Base-by-base conservation (phyloP, 2,329 filamentous ascomycete species). In the Apiospora koreana region DNA sequence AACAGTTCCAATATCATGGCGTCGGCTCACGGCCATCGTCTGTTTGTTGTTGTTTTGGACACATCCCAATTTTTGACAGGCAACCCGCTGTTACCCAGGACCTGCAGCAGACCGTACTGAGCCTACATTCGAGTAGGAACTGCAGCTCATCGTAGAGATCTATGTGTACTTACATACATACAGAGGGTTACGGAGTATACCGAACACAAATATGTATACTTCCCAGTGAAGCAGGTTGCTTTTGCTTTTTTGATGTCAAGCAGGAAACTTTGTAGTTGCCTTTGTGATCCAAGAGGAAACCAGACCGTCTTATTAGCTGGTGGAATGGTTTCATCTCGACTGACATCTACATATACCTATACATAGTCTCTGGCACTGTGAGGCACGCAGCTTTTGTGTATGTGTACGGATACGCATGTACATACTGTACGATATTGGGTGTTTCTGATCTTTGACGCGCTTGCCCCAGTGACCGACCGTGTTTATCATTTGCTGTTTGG, bases 281-380 rank as follows among this genome's bases (percentile, higher is more conserved):
- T 62, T 38, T 62, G 54, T 38, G 31, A 62, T 38, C 31, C 54
- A 62, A 62, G 31, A 23, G 54, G 31, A 38, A 62, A 62, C 54
- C 54, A 62, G 31, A 62, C 54, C 28, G 54, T 62, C 54, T 62
- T 62, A 62, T 62, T 62, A 62, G 54, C 54, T 38, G 31, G 16
- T 38, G 54, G 54, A 12, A 28, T n/a, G 54, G 54, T 62, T 62
- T 38, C 31, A 62, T 62, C 31, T 38, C 21, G 31, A 62, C 54
- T 38, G 54, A 38, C 54, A n/a, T n/a, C n/a, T n/a, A n/a, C n/a
- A n/a, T n/a, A n/a, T n/a, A n/a, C n/a, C n/a, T n/a, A 62, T 7
- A 62, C 38, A 18, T 28, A 23, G 28, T 38, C 50, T 58, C 31
- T 14, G 31, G 31, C 54, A 23, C 54, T 38, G 31, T 62, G 54